Evolutionary conservation across 1,284 basidiomycete species (phyloP), one percentile per base, ranked within the genome.

Genomic region (Puccinia coronata): DNA sequence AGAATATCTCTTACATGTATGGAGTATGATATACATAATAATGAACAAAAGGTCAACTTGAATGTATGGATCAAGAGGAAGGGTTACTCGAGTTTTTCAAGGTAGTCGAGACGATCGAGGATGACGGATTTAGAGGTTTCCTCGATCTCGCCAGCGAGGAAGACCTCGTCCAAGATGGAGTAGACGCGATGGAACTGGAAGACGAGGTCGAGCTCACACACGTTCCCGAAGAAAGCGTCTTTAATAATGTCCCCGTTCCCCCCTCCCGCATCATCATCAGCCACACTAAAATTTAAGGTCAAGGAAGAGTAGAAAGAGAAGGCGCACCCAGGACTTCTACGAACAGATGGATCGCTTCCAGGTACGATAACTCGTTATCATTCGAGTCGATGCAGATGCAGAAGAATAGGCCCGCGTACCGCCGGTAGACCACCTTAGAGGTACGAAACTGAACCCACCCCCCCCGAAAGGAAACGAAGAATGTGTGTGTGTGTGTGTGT

Each of bases 151-250:
- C 97, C 97, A 1, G 96, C 96, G n/a, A 99, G 89, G 88, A 99
- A 98, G 67, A 98, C 94, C 85, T 99, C 96, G 86, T 99, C 97
- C 80, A 99, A 89, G 80, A 99, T 98, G 0, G 97, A 94, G 84
- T 98, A 98, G 11, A 96, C 95, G 92, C 95, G 82, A 88, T 98
- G 98, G 87, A 99, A 99, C 85, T 98, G 98, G 89, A 98, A 99
- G 1, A 99, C 96, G 2, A 99, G 90, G 85, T 99, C 90, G 25
- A 98, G 89, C 87, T 98, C 96, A 88, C 96, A 98, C 0, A 99
- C 96, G 84, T 98, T 98, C 86, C 96, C 94, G 85, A 99, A 99
- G 88, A 98, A 98, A 0, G 95, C 92, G 86, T 98, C 96, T 96
- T 83, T n/a, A 43, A 16, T 43, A 76, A 47, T 76, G 59, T 55